Evolutionary conservation across 2,329 filamentous ascomycete genomes (phyloP).

Genomic region (Nemania serpens): DNA sequence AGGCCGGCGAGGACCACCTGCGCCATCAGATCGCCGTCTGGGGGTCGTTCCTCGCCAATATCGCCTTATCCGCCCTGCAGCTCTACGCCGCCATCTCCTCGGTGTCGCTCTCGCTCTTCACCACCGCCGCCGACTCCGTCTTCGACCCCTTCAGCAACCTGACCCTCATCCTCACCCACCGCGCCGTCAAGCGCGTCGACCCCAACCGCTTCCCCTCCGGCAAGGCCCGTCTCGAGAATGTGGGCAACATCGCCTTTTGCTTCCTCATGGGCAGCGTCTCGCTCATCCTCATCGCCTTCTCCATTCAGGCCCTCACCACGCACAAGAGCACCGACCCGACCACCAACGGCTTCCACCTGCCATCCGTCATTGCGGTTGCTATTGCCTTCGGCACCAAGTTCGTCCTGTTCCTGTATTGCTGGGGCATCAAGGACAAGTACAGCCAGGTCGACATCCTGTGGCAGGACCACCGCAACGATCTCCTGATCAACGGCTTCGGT

Average conservation of each 20-base stretch:
- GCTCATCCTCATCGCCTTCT: constrained; percentile 89
- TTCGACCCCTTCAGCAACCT: constrained; percentile 93
- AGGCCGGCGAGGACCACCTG: constrained; percentile 80
- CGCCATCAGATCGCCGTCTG: constrained; percentile 70
- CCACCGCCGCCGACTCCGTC: constrained; percentile 93
- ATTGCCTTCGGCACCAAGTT: constrained; percentile 88
- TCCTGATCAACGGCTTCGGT: constrained; percentile 95
- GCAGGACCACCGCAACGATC: constrained; percentile 96
- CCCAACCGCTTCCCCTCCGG: constrained; percentile 85
- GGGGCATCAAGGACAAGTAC: constrained; percentile 86
- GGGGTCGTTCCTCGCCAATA: constrained; percentile 77
- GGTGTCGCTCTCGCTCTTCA: constrained; percentile 92
- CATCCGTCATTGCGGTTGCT: constrained; percentile 82
- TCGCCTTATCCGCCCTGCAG: constrained; percentile 79
- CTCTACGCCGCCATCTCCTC: constrained; percentile 87
- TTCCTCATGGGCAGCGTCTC: constrained; percentile 95
- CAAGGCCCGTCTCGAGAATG: constrained; percentile 91
- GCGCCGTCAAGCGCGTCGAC: constrained; percentile 87
- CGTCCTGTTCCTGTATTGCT: constrained; percentile 86
- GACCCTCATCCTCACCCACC: constrained; percentile 82
- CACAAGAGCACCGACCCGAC: constrained; percentile 49
- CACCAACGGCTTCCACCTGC: constrained; percentile 73
- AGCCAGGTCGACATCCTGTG: constrained; percentile 89
- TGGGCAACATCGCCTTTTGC: constrained; percentile 95
- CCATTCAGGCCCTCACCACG: constrained; percentile 69